These are phyloP conservation scores for Sequoiadendron giganteum DNA, from an alignment of 75 land plant genomes.

Conservation along the genomic window DNA sequence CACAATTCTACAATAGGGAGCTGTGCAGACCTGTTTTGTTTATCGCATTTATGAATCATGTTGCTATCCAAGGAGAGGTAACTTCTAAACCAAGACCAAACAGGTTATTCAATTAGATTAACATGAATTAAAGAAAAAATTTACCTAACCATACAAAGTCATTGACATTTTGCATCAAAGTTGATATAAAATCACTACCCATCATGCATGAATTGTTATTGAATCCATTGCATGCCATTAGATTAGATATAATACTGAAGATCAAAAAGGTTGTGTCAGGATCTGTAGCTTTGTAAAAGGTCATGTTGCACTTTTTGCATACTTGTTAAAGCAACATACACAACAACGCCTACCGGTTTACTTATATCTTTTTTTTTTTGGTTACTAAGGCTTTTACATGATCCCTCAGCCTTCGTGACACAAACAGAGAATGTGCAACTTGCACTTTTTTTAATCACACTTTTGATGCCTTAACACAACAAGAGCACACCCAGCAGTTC, in stretches of 20 bases:
- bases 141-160: neutral
- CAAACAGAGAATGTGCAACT: too few relatives aligned
- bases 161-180: neutral
- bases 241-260: neutral
- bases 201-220: neutral
- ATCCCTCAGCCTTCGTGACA: too few relatives aligned
- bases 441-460: too few relatives aligned
- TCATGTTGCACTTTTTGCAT: neutral
- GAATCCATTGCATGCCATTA: neutral
- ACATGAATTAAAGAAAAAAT: neutral
- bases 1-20: neutral
- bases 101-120: slow-evolving; percentile 1
- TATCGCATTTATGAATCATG: neutral
- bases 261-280: neutral
- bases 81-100: slow-evolving; percentile 2
- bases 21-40: neutral
- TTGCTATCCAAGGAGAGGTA: neutral
- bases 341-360: neutral
- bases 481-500: too few relatives aligned
- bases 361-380: neutral
- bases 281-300: neutral
- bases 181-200: neutral
- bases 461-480: too few relatives aligned
- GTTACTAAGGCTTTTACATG: too few relatives aligned
- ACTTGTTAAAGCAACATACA: neutral